A percentile compares a stretch with the other conserved stretches of the same genome.
Evolutionary conservation across 148 eudicot genomes (phyloP).

Genomic region (Dysphania ambrosioides): DNA sequence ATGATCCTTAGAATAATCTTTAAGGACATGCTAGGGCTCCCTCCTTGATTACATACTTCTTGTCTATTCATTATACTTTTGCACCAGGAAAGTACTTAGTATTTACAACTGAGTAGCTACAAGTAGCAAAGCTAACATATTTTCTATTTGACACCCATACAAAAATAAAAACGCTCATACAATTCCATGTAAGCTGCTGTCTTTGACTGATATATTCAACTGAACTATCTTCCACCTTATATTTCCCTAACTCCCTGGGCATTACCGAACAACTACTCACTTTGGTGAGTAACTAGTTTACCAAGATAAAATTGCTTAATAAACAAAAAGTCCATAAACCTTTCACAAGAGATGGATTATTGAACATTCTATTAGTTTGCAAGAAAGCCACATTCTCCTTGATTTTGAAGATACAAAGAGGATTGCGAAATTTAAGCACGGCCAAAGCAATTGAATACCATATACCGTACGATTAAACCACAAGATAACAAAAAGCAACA

Average conservation of each 20-base stretch:
- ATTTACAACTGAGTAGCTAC: too few relatives aligned
- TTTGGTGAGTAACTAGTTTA: too few relatives aligned
- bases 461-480: background rate
- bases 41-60: background rate
- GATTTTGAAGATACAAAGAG: background rate
- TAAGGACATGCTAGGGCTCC: too few relatives aligned
- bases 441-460: background rate
- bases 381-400: background rate
- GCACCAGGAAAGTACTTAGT: too few relatives aligned
- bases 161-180: background rate
- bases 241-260: background rate
- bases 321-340: background rate
- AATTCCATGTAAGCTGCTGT: background rate
- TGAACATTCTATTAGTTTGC: background rate
- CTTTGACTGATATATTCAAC: background rate
- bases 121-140: background rate
- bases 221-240: background rate
- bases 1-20: too few relatives aligned
- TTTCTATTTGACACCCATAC: background rate
- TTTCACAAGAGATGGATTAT: too few relatives aligned
- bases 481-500: constrained; percentile 3
- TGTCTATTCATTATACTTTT: background rate
- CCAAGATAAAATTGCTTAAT: background rate
- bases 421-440: background rate
- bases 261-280: too few relatives aligned